phyloP scores from a whole-genome alignment of 192 early-diverging fungal species.

The Umbelopsis sp. region DNA sequence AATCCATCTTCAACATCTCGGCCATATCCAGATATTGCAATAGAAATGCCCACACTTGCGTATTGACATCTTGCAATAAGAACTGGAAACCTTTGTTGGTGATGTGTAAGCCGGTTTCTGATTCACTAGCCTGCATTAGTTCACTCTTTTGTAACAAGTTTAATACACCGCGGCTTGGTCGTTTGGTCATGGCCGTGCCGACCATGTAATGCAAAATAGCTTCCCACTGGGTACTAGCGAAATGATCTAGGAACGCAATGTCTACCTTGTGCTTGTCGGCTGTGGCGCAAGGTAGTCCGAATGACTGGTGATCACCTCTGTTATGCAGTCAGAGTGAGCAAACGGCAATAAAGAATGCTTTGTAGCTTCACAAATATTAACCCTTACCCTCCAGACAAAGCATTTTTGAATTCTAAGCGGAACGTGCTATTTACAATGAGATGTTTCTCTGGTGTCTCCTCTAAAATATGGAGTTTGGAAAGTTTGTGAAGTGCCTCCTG shows the following conservation, averaged over 20 bases:
- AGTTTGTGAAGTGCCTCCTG: slow-evolving; percentile 70
- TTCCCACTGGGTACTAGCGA: slow-evolving; percentile 89
- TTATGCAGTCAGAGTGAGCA: neutral
- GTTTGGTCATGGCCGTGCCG: slow-evolving; percentile 68
- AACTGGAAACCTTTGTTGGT: slow-evolving; percentile 99
- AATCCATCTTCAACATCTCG: slow-evolving; percentile 77
- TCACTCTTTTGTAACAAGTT: slow-evolving; percentile 74
- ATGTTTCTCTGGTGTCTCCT: slow-evolving; percentile 45
- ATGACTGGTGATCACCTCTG: slow-evolving; percentile 84
- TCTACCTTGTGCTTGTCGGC: slow-evolving; percentile 68
- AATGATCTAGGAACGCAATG: slow-evolving; percentile 72
- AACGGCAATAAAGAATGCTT: neutral
- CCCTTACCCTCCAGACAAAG: slow-evolving; percentile 72
- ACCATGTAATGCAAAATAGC: slow-evolving; percentile 93
- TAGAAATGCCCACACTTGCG: slow-evolving; percentile 96
- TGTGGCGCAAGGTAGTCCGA: slow-evolving; percentile 74
- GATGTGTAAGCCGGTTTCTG: slow-evolving; percentile 59
- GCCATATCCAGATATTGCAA: slow-evolving; percentile 91
- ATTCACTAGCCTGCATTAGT: slow-evolving; percentile 64
- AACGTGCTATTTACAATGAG: slow-evolving; percentile 70
- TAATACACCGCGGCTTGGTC: slow-evolving; percentile 70
- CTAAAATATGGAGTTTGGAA: slow-evolving; percentile 71
- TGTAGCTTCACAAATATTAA: neutral
- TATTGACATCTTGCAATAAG: slow-evolving; percentile 87
- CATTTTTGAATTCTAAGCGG: slow-evolving; percentile 67